Conservation (phyloP, 1,284 basidiomycete genomes). For the Trametes pubescens region DNA sequence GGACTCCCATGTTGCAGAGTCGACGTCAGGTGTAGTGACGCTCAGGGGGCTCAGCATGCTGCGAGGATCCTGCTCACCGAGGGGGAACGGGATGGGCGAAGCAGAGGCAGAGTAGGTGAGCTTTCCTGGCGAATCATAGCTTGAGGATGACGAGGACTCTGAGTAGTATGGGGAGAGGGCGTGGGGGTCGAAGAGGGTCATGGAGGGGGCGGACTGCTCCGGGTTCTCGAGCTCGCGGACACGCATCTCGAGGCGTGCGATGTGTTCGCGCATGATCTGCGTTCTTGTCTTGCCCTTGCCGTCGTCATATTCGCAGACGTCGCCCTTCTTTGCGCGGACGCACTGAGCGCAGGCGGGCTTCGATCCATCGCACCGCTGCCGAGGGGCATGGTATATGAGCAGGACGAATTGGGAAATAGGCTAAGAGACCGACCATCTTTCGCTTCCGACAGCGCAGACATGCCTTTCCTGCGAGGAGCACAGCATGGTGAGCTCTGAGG, state of each 20-base stretch:
- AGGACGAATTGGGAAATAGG: slow-evolving; percentile 2
- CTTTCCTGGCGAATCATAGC: slow-evolving; percentile 64
- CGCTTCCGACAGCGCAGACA: slow-evolving; percentile 79
- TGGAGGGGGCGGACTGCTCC: slow-evolving; percentile 45
- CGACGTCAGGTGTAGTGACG: slow-evolving; percentile 32
- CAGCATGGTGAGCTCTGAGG: slow-evolving; percentile 2
- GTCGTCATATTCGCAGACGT: slow-evolving; percentile 56
- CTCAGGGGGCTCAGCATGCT: slow-evolving; percentile 29
- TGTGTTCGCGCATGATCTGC: slow-evolving; percentile 54
- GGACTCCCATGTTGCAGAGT: slow-evolving; percentile 36
- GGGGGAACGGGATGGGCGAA: slow-evolving; percentile 61
- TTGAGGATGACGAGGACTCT: slow-evolving; percentile 68
- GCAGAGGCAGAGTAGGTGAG: slow-evolving; percentile 65
- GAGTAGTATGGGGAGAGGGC: slow-evolving; percentile 49
- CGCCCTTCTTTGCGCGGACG: slow-evolving; percentile 49
- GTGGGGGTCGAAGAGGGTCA: slow-evolving; percentile 50
- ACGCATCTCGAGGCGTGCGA: slow-evolving; percentile 49
- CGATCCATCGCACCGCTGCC: slow-evolving; percentile 52
- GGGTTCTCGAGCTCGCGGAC: slow-evolving; percentile 53
- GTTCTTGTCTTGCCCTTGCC: slow-evolving; percentile 56
- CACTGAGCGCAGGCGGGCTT: slow-evolving; percentile 55
- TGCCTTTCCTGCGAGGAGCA: slow-evolving; percentile 57
- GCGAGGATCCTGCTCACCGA: slow-evolving; percentile 32
- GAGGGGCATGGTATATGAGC: slow-evolving; percentile 6
- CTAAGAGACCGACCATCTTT: slow-evolving; percentile 68